Percentiles rank a stretch among this genome's conserved stretches.
phyloP scores from a whole-genome alignment of 306 rosid genomes.

The Castanea sativa region DNA sequence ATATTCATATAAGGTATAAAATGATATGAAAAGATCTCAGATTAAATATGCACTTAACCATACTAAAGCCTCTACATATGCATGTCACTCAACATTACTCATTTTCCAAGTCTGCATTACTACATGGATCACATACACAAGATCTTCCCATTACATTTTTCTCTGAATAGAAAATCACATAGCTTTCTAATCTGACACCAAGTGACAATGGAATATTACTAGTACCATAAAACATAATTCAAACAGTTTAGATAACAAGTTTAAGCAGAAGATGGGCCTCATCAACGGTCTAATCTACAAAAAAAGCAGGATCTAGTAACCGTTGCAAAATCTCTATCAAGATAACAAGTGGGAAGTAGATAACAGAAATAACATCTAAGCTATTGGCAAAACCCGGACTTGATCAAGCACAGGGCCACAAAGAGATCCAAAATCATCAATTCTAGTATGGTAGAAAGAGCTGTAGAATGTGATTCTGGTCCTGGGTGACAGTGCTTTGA shows the following conservation, averaged over 20 bases:
- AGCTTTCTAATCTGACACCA: neutral
- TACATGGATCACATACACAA: neutral
- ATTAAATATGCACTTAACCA: no score
- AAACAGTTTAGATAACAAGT: neutral
- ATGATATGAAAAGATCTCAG: no score
- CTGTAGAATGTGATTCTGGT: slow-evolving; percentile 92
- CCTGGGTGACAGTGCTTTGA: slow-evolving; percentile 60
- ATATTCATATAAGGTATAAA: no score
- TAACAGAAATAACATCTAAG: slow-evolving; percentile 18
- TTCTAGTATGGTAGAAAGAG: slow-evolving; percentile 80
- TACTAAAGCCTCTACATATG: no score
- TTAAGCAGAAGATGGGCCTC: slow-evolving; percentile 1
- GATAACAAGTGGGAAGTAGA: neutral
- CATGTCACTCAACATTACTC: neutral
- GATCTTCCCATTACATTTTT: no score
- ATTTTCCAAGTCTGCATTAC: neutral
- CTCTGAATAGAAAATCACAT: neutral
- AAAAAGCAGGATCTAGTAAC: slow-evolving; percentile 12
- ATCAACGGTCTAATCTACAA: slow-evolving; percentile 39
- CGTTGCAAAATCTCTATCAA: slow-evolving; percentile 29
- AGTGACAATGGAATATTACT: neutral
- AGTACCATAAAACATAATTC: neutral
- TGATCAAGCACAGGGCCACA: slow-evolving; percentile 90
- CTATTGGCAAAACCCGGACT: slow-evolving; percentile 52
- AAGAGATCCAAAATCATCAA: slow-evolving; percentile 75